Percentiles rank a stretch among this genome's conserved stretches.
These are phyloP conservation scores for Streptanthus diversifolius DNA, from an alignment of 345 rosid genomes.

Conservation along the genomic window DNA sequence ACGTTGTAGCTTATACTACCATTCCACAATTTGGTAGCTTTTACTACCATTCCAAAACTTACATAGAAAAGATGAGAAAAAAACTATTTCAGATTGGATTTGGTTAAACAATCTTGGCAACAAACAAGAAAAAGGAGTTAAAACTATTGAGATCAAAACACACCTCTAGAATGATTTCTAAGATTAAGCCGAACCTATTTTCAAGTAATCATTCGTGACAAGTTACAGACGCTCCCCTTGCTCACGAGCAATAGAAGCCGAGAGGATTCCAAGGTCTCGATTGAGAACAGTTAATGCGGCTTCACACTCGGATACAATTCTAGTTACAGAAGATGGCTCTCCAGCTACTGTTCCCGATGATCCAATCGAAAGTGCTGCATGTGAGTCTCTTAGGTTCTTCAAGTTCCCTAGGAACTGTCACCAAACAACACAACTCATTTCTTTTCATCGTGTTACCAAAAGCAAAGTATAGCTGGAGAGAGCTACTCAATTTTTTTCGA, in stretches of 20 bases:
- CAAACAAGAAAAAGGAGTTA: not conserved
- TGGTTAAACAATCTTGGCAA: not conserved
- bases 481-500: not conserved
- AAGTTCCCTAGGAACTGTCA: slow-evolving; percentile 84
- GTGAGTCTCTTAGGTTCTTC: slow-evolving; percentile 93
- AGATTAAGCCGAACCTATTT: not conserved
- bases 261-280: slow-evolving; percentile 83
- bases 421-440: slow-evolving; percentile 15
- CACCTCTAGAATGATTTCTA: slow-evolving; percentile 14
- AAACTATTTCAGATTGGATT: not conserved
- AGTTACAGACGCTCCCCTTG: slow-evolving; percentile 44
- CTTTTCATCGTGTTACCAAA: not conserved
- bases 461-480: not conserved
- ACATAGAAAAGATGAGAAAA: not conserved
- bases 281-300: slow-evolving; percentile 80
- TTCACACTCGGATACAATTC: slow-evolving; percentile 90
- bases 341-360: slow-evolving; percentile 77
- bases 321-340: slow-evolving; percentile 81
- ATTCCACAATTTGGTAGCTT: not conserved
- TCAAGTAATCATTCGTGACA: slow-evolving; percentile 1
- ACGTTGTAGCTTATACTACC: not conserved
- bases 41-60: no score
- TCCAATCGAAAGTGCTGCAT: slow-evolving; percentile 89
- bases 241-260: slow-evolving; percentile 80
- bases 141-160: not conserved